phyloP scores from a whole-genome alignment of 2,329 filamentous ascomycete species.

The Aulographum hederae region DNA sequence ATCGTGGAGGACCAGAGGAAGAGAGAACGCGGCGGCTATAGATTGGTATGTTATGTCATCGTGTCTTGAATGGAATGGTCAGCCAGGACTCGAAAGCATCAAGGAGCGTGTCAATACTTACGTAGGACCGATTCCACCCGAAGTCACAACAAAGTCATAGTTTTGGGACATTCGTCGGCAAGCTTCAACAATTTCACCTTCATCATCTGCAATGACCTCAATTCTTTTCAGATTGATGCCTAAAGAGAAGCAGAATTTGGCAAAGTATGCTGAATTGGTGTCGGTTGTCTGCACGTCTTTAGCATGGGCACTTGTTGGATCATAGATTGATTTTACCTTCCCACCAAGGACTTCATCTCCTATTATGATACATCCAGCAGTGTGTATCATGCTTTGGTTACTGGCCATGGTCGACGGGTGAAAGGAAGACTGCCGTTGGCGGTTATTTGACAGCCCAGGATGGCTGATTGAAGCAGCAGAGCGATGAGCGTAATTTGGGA shows the following conservation, averaged over 20 bases:
- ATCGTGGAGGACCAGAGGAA: conserved; percentile 61
- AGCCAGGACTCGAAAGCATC: background rate
- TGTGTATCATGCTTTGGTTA: conserved; percentile 55
- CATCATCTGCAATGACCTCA: conserved; percentile 88
- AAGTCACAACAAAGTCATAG: conserved; percentile 92
- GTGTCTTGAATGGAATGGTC: conserved; percentile 39
- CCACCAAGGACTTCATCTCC: conserved; percentile 93
- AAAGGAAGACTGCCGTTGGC: conserved; percentile 19
- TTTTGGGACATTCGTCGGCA: conserved; percentile 68
- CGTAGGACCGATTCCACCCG: conserved; percentile 91
- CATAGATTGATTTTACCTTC: conserved; percentile 42
- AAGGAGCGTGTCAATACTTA: conserved; percentile 25
- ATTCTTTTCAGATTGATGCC: conserved; percentile 60
- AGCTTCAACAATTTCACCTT: conserved; percentile 76
- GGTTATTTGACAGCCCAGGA: conserved; percentile 12
- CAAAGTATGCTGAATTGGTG: conserved; percentile 47
- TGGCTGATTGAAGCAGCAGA: conserved; percentile 14
- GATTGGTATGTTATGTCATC: conserved; percentile 96
- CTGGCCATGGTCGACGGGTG: conserved; percentile 26
- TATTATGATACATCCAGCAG: conserved; percentile 83
- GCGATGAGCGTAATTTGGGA: conserved; percentile 36
- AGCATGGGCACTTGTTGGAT: conserved; percentile 1
- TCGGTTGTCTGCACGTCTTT: conserved; percentile 34
- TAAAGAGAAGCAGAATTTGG: conserved; percentile 47
- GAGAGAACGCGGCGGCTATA: conserved; percentile 72